Conservation (phyloP, 1,284 basidiomycete genomes). For the Ganoderma leucocontextum region DNA sequence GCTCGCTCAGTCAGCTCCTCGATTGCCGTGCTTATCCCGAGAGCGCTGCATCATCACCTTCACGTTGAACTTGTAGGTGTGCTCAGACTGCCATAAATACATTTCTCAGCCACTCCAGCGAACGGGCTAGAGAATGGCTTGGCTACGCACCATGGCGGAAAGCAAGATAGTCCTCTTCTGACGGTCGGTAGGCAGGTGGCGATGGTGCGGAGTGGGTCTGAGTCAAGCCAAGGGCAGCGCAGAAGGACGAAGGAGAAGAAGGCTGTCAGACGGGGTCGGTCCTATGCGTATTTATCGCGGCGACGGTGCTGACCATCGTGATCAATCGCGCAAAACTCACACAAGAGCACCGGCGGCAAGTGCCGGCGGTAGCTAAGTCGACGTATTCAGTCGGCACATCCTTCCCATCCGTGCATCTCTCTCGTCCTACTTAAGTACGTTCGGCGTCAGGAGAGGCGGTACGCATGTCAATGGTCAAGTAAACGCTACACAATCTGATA, state of each 20-base stretch:
- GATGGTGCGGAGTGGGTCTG: conserved; percentile 3
- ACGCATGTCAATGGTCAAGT: not conserved
- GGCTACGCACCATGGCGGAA: conserved; percentile 29
- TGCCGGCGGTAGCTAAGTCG: conserved; percentile 30
- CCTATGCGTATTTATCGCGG: conserved; percentile 26
- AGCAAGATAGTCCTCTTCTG: not conserved
- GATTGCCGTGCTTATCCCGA: conserved; percentile 10
- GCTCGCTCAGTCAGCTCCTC: conserved; percentile 23
- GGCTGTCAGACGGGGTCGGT: not conserved
- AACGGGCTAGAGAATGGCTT: not conserved
- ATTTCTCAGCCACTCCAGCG: not conserved
- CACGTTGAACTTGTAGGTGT: conserved; percentile 51
- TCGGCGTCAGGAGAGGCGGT: not conserved
- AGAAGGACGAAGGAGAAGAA: conserved; percentile 7
- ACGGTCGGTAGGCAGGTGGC: conserved; percentile 5
- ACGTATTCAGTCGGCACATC: conserved; percentile 20
- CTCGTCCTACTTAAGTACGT: not conserved
- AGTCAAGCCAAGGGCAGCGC: conserved; percentile 6
- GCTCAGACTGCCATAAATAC: conserved; percentile 36
- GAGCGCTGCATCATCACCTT: conserved; percentile 40
- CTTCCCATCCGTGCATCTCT: not conserved
- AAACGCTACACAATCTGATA: not conserved
- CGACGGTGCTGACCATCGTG: conserved; percentile 25
- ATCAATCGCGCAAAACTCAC: conserved; percentile 34
- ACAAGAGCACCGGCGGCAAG: conserved; percentile 16